These are phyloP conservation scores for Quercus alba DNA, from an alignment of 306 rosid species.

Conservation along the genomic window DNA sequence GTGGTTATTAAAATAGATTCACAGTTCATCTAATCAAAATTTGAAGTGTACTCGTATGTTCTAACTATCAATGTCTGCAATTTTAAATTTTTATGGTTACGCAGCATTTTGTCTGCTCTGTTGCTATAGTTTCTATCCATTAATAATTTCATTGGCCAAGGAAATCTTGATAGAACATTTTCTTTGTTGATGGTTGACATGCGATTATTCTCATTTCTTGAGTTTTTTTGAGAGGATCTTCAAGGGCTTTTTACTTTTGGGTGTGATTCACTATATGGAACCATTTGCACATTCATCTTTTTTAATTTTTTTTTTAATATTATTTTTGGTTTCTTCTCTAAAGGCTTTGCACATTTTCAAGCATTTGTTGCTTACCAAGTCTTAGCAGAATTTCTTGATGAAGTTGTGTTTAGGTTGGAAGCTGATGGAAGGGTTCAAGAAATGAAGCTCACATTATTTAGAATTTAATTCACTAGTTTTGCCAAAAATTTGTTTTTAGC, in stretches of 20 bases:
- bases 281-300: background rate
- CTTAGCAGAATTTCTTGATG: background rate
- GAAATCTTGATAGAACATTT: background rate
- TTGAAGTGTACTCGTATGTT: background rate
- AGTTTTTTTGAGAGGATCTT: background rate
- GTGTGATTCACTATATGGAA: background rate
- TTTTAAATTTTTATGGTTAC: background rate
- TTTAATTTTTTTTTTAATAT: background rate
- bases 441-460: background rate
- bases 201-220: background rate
- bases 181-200: background rate
- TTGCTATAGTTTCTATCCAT: background rate
- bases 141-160: background rate
- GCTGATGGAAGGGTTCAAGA: background rate
- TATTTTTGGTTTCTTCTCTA: background rate
- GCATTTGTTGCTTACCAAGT: background rate
- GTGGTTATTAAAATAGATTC: background rate
- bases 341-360: background rate
- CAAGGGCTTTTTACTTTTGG: background rate
- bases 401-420: background rate
- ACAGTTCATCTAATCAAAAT: background rate
- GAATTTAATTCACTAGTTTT: background rate
- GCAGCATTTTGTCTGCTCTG: background rate
- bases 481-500: background rate
- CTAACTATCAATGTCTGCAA: background rate